Conservation (phyloP, 495 filamentous ascomycete genomes). For the Neurospora africana region DNA sequence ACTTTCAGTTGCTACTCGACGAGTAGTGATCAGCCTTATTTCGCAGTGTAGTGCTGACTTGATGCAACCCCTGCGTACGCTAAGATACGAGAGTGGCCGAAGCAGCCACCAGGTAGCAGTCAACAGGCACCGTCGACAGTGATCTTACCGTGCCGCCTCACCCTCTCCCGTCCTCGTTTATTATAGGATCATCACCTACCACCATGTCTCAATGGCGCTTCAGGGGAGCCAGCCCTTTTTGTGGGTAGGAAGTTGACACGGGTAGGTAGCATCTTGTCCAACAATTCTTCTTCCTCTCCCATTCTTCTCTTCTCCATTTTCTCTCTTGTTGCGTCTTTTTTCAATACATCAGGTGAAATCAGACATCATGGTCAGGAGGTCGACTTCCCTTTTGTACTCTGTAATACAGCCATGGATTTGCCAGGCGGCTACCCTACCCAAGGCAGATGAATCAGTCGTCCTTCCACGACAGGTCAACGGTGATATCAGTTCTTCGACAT, state of each 20-base stretch:
- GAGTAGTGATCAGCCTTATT: background rate
- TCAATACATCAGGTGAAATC: background rate
- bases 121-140: background rate
- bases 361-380: background rate
- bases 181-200: background rate
- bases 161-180: background rate
- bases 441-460: background rate
- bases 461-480: conserved; percentile 12
- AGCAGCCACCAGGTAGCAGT: background rate
- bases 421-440: background rate
- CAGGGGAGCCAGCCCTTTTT: background rate
- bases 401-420: background rate
- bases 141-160: background rate
- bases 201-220: background rate
- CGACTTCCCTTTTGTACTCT: background rate
- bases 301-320: background rate
- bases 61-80: background rate
- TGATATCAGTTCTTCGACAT: conserved; percentile 4
- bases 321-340: background rate
- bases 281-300: background rate
- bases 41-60: background rate
- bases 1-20: background rate
- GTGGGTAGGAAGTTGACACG: background rate
- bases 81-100: background rate
- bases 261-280: background rate